Conservation (phyloP, 257 asterid species). For the Coffea canephora region DNA sequence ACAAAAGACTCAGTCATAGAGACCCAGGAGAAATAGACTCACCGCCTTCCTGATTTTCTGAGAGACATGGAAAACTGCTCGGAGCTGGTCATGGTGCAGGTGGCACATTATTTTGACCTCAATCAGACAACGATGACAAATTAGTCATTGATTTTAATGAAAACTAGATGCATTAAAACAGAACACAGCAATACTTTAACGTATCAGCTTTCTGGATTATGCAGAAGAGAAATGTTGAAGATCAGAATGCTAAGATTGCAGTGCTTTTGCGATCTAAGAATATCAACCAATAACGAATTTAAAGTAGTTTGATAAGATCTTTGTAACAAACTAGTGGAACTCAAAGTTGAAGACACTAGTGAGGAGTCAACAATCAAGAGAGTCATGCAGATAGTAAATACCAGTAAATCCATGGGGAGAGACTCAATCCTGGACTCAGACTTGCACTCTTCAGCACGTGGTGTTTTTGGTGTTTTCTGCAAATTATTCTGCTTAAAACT, state of each 20-base stretch:
- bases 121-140: constrained; percentile 7
- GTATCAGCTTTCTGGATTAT: neutral
- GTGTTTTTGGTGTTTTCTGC: constrained; percentile 71
- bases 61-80: constrained; percentile 92
- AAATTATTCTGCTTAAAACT: constrained; percentile 36
- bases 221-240: neutral
- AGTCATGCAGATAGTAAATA: constrained; percentile 28
- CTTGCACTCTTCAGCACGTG: constrained; percentile 40
- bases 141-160: constrained; percentile 12
- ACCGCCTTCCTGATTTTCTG: constrained; percentile 87
- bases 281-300: neutral
- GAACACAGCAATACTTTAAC: neutral
- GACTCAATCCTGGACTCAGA: constrained; percentile 82
- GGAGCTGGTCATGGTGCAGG: constrained; percentile 92
- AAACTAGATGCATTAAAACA: neutral
- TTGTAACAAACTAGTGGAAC: neutral
- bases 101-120: constrained; percentile 88
- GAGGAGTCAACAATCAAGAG: neutral
- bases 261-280: neutral
- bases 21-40: constrained; percentile 28
- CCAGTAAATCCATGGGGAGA: constrained; percentile 89
- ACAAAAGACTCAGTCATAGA: neutral
- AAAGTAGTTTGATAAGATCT: neutral
- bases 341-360: neutral
- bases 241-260: neutral